phyloP scores from a whole-genome alignment of 2,329 filamentous ascomycete genomes.

The Leptographium procerum region DNA sequence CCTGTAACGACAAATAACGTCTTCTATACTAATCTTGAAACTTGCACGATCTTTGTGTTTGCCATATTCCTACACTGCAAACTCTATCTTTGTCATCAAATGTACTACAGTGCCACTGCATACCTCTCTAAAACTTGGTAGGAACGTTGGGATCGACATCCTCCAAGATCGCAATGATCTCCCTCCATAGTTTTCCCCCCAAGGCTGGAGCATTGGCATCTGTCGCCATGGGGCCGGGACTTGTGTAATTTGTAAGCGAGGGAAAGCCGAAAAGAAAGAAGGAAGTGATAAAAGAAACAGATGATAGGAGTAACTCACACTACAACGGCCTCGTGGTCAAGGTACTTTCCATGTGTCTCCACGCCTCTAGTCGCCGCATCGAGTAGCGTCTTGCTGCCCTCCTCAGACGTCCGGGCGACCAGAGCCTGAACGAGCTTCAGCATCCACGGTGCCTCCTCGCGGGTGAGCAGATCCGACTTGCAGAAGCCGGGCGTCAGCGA shows the following conservation, averaged over 20 bases:
- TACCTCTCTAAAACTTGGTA: neutral
- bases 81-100: too few relatives aligned
- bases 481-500: constrained; percentile 29
- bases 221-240: neutral
- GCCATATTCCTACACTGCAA: too few relatives aligned
- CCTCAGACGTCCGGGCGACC: neutral
- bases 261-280: too few relatives aligned
- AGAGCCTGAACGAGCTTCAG: neutral
- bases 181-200: neutral
- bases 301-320: neutral
- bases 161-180: neutral
- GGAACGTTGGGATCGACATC: neutral
- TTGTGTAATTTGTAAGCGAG: neutral
- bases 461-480: constrained; percentile 19
- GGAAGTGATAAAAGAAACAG: too few relatives aligned
- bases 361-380: neutral
- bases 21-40: too few relatives aligned
- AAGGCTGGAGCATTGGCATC: neutral
- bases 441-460: neutral
- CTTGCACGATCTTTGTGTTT: too few relatives aligned
- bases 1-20: too few relatives aligned
- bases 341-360: neutral
- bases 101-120: too few relatives aligned
- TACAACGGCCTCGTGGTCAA: neutral
- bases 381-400: neutral